Evolutionary conservation across 495 filamentous ascomycete species (phyloP), one percentile per base, ranked within the genome.

Genomic region (Neurospora pannonica): DNA sequence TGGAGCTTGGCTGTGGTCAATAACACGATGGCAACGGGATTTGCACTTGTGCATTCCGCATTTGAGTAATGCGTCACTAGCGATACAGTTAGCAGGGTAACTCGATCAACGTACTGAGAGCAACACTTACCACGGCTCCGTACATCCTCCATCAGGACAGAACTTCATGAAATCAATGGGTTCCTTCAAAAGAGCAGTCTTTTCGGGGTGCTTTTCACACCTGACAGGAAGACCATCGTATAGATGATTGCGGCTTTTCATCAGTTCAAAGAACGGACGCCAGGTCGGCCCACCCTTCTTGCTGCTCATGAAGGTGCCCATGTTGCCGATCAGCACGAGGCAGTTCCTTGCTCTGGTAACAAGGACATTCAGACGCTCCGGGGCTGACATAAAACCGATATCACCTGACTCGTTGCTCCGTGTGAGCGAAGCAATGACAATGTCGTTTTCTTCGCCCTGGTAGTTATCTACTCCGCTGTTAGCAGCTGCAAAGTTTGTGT

Each of bases 401-500:
- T 93, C 90, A 0, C 87, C 84, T 0, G 73, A 72, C 2, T 80
- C 74, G 75, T 94, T 95, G 78, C 91, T 91, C 13, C 93, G 83
- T 0, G 91, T 93, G 6, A 94, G 79, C 1, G 87, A 88, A 0
- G 81, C 89, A 40, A 95, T 85, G 2, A 94, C 91, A 36, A 94
- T 92, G 7, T 94, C 88, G 70, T 89, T 91, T 74, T 95, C 92
- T 75, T 95, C 92, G 4, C 93, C 93, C 79, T 94, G 93, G 74
- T 91, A 95, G 73, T 94, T 94, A 77, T 94, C 92, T 91, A 70
- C 19, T 17, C 10, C 19, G 8, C 3, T 0, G 37, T 71, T 19
- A 62, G 46, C 54, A 71, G 7, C 36, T 34, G 13, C 39, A 11
- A n/a, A 46, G 8, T 3, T 2, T 46, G 42, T 46, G 42, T 21